Evolutionary conservation across 2,329 filamentous ascomycete genomes (phyloP), one percentile per base, ranked within the genome.

Genomic region (Trichoderma cornu-damae): DNA sequence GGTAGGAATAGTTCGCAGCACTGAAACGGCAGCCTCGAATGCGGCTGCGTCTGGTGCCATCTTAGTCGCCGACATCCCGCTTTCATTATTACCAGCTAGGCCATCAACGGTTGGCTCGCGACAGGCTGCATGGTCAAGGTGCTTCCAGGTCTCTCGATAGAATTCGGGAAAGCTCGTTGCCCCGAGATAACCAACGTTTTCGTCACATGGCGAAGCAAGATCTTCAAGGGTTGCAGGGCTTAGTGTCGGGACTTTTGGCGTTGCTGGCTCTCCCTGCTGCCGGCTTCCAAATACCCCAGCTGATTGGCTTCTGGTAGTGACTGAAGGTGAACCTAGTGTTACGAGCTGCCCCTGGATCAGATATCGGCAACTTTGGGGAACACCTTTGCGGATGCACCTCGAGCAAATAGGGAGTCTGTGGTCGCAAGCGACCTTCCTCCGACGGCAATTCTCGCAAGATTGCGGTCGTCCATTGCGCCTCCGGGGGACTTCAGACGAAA

Each of bases 341-440:
- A 57, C 54, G 18, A 49, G 54, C 44, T 42, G 44, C 14, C 54
- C 47, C 28, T 47, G 38, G 32, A 60, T 44, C 14, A 58, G 48
- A 18, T 53, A 58, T 8, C 47, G 38, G 18, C 55, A 58, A 20
- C 12, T 52, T 30, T 58, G 46, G 30, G 55, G 55, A 1, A 22
- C 44, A n/a, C 26, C 46, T n/a, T 51, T 51, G 9, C 55, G 35
- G 14, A 50, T 52, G 22, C 55, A 58, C 12, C 55, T 35, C 9
- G 55, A 58, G 55, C 55, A 58, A 38, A 58, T 53, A 20, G 55
- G 55, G 14, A 58, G 55, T 26, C 48, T 30, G 49, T 58, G 55
- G 55, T 58, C 55, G 32, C 55, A 58, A 14, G 55, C 55, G 32
- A 58, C 55, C 14, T 58, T 58, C 28, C 55, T 48, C 37, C 55